Evolutionary conservation across 805 yeast genomes (phyloP), one percentile per base, ranked within the genome.

Genomic region (Spathaspora hagerdaliae): DNA sequence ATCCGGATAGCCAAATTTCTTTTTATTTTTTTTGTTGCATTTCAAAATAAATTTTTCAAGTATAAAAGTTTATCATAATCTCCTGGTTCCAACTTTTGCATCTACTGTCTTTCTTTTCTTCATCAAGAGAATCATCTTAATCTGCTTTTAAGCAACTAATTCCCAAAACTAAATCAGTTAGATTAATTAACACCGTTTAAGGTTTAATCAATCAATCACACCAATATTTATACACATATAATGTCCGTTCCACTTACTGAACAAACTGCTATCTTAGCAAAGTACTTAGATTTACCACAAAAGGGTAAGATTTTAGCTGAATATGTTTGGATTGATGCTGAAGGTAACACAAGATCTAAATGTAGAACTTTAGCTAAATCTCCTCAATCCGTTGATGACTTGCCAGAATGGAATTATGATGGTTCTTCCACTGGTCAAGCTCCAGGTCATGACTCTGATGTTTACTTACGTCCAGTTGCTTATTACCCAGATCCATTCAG

Each of bases 371-470:
- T 94, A 55, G 61, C 60, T 60, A 80, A 82, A 71, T 77, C 72
- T 61, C 85, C 94, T 45, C 63, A 79, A 39, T 75, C 85, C 33
- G 74, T 89, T 44, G 92, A 86, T 51, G 96, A 94, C 64, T 78
- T 94, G 59, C 97, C 98, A 56, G 97, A 92, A 73, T 94, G 99
- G 99, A 94, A 94, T 79, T 94, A 94, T 61, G 99, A 94, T 69
- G 99, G 99, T 72, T 91, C 98, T 38, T 91, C 98, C 31, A 94
- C 99, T 44, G 90, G 86, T 58, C 99, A 94, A 78, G 98, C 99
- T 46, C 97, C 97, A 61, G 99, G 99, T 58, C 83, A 87, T 70
- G 91, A 94, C 76, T 90, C 97, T 38, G 99, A 94, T 67, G 81
- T 94, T 52, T 90, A 89, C 70, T 77, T 94, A 63, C 85, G 96